Evolutionary conservation across 306 rosid genomes (phyloP), one percentile per base, ranked within the genome.

Genomic region (Alnus rubra): DNA sequence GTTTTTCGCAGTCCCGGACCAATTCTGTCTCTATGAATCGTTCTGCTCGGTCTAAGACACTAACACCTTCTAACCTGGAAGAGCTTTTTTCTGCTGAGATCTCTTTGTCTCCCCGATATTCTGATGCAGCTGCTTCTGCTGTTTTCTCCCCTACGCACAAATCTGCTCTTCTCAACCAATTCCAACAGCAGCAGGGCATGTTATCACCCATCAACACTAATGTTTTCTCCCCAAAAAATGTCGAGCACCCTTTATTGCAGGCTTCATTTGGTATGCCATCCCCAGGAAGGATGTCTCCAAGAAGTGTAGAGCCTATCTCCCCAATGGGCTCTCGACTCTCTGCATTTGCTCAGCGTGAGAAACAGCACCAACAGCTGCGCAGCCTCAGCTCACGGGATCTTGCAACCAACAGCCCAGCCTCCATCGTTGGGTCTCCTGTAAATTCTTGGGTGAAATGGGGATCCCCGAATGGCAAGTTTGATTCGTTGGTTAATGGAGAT

Each of bases 231-330:
- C 97, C 95, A 5, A 90, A 88, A 73, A 87, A 82, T 74, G 90
- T 81, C 5, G 97, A 93, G 48, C 95, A 91, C 79, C 87, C 85
- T 78, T 81, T 88, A 2, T 67, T 90, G 23, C 97, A 88, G 79
- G 86, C 91, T 64, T 79, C 94, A 8, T 93, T 83, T 77, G 89
- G 93, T 50, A 85, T 88, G 35, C 85, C 88, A 69, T 90, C 98
- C 39, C 92, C 98, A 10, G 98, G 98, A 64, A 87, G 98, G 82
- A 91, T 93, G 97, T 91, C 98, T 1, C 97, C 98, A 0, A 86
- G 97, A 81, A 90, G 87, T 63, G 31, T 90, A 76, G 98, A 93
- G 73, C 89, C 92, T 5, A 88, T 88, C 18, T 91, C 98, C 69
- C 98, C 98, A 3, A 87, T 87, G 95, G 80, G 89, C 10, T 70